Conservation (phyloP, 1,139 yeast genomes). For the Yamadazyma jaroonii region DNA sequence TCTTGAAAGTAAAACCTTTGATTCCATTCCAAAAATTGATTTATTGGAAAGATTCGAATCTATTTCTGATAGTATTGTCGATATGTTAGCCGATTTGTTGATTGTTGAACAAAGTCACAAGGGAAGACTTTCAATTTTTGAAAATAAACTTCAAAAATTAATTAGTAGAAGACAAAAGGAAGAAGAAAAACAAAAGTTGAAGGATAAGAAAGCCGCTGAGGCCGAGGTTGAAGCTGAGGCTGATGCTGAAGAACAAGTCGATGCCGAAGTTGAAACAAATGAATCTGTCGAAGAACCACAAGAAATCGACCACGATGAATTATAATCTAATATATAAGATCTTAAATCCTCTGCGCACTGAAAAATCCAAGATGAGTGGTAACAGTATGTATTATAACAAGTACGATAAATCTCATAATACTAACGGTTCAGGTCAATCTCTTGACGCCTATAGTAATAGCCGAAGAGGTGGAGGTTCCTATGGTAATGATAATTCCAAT, state of each 20-base stretch:
- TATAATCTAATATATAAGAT: constrained; percentile 26
- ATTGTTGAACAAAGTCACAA: constrained; percentile 38
- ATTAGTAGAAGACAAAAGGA: constrained; percentile 34
- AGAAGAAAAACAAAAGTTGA: constrained; percentile 34
- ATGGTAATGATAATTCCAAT: constrained; percentile 3
- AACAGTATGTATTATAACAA: constrained; percentile 2
- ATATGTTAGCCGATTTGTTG: constrained; percentile 31
- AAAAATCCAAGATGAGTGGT: constrained; percentile 3
- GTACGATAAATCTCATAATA: not conserved
- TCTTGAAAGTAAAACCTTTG: constrained; percentile 22
- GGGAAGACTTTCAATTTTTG: constrained; percentile 37
- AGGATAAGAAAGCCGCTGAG: constrained; percentile 20
- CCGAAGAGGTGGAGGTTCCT: constrained; percentile 11
- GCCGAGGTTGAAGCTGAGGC: constrained; percentile 16
- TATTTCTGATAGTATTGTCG: constrained; percentile 31
- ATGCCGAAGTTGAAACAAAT: constrained; percentile 10
- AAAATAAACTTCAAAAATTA: constrained; percentile 31
- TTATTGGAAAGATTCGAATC: constrained; percentile 33
- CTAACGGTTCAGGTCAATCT: constrained; percentile 9
- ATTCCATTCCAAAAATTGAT: constrained; percentile 27
- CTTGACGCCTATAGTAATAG: constrained; percentile 12
- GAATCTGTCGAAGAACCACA: constrained; percentile 14
- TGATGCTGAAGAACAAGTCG: constrained; percentile 7
- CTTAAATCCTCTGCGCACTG: constrained; percentile 1
- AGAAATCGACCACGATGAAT: constrained; percentile 44